Evolutionary conservation across 2,329 filamentous ascomycete genomes (phyloP).

Genomic region (Monosporascus sp.): DNA sequence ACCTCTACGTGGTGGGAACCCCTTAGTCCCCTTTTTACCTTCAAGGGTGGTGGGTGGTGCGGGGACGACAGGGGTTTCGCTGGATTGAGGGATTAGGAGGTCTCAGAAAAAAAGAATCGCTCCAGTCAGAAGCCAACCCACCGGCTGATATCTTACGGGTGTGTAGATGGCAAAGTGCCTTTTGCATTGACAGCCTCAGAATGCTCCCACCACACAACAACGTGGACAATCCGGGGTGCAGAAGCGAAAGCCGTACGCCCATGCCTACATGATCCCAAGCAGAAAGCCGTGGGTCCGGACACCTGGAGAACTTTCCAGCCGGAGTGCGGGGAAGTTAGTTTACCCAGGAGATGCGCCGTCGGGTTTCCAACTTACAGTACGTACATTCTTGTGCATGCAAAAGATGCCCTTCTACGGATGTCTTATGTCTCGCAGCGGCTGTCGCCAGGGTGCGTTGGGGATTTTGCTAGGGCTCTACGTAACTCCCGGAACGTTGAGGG

Average conservation of each 20-base stretch:
- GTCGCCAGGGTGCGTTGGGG: not conserved
- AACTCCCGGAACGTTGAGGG: not conserved
- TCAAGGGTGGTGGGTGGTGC: not conserved
- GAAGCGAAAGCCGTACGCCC: not conserved
- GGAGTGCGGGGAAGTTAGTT: not conserved
- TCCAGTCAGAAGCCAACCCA: too few relatives aligned
- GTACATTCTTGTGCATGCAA: too few relatives aligned
- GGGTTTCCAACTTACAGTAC: too few relatives aligned
- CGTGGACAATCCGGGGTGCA: not conserved
- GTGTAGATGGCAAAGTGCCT: not conserved
- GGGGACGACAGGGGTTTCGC: not conserved
- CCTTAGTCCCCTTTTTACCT: not conserved
- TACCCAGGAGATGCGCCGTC: too few relatives aligned
- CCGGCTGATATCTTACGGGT: not conserved
- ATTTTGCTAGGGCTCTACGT: not conserved
- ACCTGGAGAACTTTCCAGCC: not conserved
- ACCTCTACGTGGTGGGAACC: slow-evolving; percentile 5
- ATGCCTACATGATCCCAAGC: not conserved
- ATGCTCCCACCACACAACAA: not conserved
- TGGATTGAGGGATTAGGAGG: not conserved
- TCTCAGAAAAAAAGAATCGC: too few relatives aligned
- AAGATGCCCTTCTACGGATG: too few relatives aligned
- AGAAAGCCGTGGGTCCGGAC: not conserved
- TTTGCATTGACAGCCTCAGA: not conserved
- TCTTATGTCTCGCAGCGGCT: not conserved